Conservation (phyloP, 495 filamentous ascomycete species). For the Annulohypoxylon maeteangense region DNA sequence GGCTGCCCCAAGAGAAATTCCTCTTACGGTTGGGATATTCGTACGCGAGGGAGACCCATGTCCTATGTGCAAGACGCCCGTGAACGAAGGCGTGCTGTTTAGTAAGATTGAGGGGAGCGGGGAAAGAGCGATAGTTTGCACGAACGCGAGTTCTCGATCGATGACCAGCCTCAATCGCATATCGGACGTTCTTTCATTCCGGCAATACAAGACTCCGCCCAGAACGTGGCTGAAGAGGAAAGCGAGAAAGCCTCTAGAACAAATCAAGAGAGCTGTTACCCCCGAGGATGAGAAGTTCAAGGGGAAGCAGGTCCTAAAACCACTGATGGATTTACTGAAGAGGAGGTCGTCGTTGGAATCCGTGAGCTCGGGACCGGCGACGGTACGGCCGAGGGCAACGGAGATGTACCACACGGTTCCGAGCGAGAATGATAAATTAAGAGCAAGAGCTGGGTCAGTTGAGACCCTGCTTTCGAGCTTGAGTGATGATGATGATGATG, state of each 20-base stretch:
- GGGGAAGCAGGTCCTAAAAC: background rate
- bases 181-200: background rate
- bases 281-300: background rate
- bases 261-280: background rate
- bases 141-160: slow-evolving; percentile 12
- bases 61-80: slow-evolving; percentile 22
- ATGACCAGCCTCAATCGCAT: background rate
- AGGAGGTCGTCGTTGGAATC: background rate
- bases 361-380: background rate
- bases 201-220: background rate
- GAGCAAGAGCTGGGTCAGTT: slow-evolving; percentile 1
- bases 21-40: background rate
- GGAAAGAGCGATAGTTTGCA: slow-evolving; percentile 14
- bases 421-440: background rate
- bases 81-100: slow-evolving; percentile 7
- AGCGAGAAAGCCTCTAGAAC: background rate
- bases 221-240: background rate
- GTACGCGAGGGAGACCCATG: slow-evolving; percentile 1
- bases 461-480: background rate
- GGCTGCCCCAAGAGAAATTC: background rate
- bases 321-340: background rate
- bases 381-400: slow-evolving; percentile 20
- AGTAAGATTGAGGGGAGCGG: slow-evolving; percentile 3
- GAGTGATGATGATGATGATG: slow-evolving; percentile 35
- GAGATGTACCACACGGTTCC: slow-evolving; percentile 25